phyloP scores from a whole-genome alignment of 1,139 yeast species.

The Pichia sp. region DNA sequence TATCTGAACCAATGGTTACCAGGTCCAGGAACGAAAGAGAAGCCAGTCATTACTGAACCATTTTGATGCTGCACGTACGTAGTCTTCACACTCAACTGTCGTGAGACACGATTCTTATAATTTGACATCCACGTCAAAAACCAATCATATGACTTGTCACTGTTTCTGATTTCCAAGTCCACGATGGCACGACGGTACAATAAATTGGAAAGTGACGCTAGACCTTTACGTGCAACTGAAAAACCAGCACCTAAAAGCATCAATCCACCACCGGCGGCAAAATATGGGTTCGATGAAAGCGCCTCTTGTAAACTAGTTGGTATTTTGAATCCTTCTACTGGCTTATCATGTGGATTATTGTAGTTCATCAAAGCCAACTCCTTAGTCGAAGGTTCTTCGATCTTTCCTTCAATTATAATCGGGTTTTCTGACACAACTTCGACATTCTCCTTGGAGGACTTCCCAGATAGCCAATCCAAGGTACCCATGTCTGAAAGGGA shows the following conservation, averaged over 20 bases:
- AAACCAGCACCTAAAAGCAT: conserved; percentile 89
- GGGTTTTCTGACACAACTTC: conserved; percentile 8
- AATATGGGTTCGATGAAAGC: conserved; percentile 74
- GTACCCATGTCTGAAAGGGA: too few species aligned
- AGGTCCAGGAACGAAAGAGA: conserved; percentile 95
- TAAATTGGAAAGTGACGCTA: conserved; percentile 56
- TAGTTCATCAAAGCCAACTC: conserved; percentile 16
- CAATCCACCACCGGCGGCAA: conserved; percentile 96
- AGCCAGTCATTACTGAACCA: conserved; percentile 83
- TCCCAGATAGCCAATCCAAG: conserved; percentile 7
- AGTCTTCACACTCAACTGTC: conserved; percentile 90
- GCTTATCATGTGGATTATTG: conserved; percentile 12
- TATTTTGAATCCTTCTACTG: not conserved
- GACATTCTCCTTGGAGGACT: conserved; percentile 48
- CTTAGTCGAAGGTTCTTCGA: conserved; percentile 14
- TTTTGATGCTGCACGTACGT: conserved; percentile 84
- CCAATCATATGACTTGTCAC: conserved; percentile 93
- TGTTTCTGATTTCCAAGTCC: conserved; percentile 88
- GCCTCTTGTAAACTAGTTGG: too few species aligned
- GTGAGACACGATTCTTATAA: conserved; percentile 61
- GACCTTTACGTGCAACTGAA: conserved; percentile 69
- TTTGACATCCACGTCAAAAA: conserved; percentile 95
- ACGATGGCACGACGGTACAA: conserved; percentile 79
- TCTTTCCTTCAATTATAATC: conserved; percentile 10
- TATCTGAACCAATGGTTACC: conserved; percentile 86